Evolutionary conservation across 2,329 filamentous ascomycete species (phyloP), one percentile per base, ranked within the genome.

Genomic region (Colletotrichum viniferum): DNA sequence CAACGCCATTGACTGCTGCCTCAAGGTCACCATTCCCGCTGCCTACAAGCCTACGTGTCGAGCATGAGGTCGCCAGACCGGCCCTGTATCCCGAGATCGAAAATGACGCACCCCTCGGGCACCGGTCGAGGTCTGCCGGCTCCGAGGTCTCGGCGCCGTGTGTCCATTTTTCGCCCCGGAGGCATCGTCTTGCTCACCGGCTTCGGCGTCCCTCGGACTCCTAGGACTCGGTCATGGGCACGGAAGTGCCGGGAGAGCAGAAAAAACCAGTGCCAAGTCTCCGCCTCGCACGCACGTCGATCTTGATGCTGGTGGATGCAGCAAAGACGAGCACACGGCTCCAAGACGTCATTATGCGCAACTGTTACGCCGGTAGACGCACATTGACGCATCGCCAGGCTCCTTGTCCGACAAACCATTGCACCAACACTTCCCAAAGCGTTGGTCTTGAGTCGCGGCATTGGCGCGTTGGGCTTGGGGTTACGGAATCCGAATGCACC

Each of bases 271-370:
- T 24, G 66, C 32, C 56, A 62, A 38, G 65, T 58, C 13, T 34
- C 28, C 56, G 67, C 67, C 67, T 69, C n/a, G n/a, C 43, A 52
- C 43, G 34, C n/a, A 48, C 13, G 56, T 62, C 56, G 36, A 62
- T 68, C 65, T 62, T 24, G 56, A 62, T 28, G 36, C 13, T 18
- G 34, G 67, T n/a, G 26, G 38, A 62, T n/a, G 36, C 36, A 26
- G n/a, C 16, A 36, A 13, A 56, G 48, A 67, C 55, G n/a, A 38
- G n/a, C 24, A 36, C 60, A 32, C 18, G 14, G 43, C 69, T 60
- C 56, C 36, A n/a, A 30, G 56, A 73, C 73, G 73, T 76, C 73
- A 76, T 73, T 21, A 52, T 73, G 69, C 69, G 32, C 32, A 8
- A 12, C 21, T 36, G 48, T 24, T 36, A 38, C 24, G 43, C 26